A percentile compares a stretch with the other conserved stretches of the same genome.
Conservation (phyloP, 768 basidiomycete species). For the Trametes punicea region DNA sequence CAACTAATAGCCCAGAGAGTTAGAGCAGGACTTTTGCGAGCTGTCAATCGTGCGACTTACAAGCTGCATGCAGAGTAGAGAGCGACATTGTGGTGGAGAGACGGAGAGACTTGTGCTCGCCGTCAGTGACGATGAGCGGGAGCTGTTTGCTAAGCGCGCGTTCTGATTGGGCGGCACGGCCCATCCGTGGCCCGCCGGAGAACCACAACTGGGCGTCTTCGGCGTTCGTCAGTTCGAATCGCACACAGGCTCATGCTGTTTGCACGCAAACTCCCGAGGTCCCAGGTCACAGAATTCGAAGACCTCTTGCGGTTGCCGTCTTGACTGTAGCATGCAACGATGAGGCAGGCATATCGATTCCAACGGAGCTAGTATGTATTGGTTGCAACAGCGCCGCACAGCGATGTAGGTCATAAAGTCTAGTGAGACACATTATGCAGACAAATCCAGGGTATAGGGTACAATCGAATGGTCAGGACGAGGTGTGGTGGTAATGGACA, state of each 20-base stretch:
- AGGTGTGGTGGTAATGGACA: constrained; percentile 1
- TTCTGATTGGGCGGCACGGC: constrained; percentile 19
- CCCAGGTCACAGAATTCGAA: too few species aligned
- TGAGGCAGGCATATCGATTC: not conserved
- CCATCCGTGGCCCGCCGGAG: constrained; percentile 6
- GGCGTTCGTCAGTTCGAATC: not conserved
- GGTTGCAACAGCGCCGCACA: not conserved
- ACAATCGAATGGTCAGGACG: constrained; percentile 2
- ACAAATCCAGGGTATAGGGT: constrained; percentile 10
- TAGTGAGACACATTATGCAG: constrained; percentile 4
- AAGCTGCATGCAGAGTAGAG: constrained; percentile 34
- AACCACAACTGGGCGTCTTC: constrained; percentile 1
- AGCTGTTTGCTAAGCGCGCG: constrained; percentile 17
- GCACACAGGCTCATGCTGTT: too few species aligned
- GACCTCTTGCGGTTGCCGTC: too few species aligned
- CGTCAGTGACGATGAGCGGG: constrained; percentile 25
- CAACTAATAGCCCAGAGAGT: constrained; percentile 28
- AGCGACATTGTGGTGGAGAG: constrained; percentile 45
- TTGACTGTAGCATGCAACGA: too few species aligned
- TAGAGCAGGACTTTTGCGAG: not conserved
- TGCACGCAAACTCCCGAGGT: not conserved
- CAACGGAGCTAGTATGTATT: not conserved
- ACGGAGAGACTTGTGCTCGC: constrained; percentile 17
- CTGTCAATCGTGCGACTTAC: constrained; percentile 22
- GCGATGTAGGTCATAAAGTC: not conserved